Evolutionary conservation across 306 rosid species (phyloP).

Genomic region (Styphnolobium japonicum): DNA sequence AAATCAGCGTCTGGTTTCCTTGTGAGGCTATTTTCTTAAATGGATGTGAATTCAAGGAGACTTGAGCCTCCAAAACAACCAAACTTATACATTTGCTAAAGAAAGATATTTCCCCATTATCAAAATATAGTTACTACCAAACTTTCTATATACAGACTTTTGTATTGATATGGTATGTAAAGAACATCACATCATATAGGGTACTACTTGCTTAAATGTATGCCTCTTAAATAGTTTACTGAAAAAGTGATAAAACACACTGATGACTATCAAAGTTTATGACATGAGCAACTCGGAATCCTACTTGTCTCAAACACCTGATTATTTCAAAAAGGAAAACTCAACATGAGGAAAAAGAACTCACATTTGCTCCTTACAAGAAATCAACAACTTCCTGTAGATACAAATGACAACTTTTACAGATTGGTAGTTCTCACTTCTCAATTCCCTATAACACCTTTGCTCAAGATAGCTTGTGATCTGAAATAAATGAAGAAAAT

Average conservation of each 20-base stretch:
- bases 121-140: background rate
- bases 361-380: conserved; percentile 89
- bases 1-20: background rate
- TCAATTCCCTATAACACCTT: conserved; percentile 80
- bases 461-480: conserved; percentile 81
- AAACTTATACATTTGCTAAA: background rate
- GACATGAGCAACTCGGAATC: background rate
- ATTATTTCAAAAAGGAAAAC: background rate
- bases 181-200: background rate
- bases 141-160: background rate
- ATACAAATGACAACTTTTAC: conserved; percentile 76
- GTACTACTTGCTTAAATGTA: background rate
- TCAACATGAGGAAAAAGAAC: conserved; percentile 30
- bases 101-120: background rate
- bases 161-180: background rate
- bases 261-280: background rate
- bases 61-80: background rate
- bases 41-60: background rate
- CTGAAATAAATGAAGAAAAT: conserved; percentile 37
- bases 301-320: background rate
- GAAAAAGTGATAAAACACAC: background rate
- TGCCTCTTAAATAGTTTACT: background rate
- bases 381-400: conserved; percentile 70
- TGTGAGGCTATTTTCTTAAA: background rate
- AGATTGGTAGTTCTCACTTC: conserved; percentile 66